Evolutionary conservation across 441 rosid species (phyloP).

Genomic region (Dalechampia spathulata): DNA sequence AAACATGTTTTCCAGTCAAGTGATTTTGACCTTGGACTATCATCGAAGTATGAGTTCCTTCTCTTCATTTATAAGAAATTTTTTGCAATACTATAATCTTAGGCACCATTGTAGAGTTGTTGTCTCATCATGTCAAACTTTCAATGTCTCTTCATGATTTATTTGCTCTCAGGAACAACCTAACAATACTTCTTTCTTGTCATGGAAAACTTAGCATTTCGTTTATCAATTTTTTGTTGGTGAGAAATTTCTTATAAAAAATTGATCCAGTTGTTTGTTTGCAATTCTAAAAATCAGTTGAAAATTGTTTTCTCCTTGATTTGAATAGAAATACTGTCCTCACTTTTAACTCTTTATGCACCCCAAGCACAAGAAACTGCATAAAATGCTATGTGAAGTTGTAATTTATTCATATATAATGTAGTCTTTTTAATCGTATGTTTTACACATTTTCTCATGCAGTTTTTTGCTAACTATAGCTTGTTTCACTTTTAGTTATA

Average conservation of each 20-base stretch:
- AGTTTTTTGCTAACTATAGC: not conserved
- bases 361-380: not conserved
- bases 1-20: slow-evolving; percentile 63
- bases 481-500: too few species aligned
- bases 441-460: not conserved
- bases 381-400: not conserved
- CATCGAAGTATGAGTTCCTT: slow-evolving; percentile 57
- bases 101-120: too few species aligned
- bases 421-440: not conserved
- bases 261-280: not conserved
- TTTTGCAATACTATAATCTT: too few species aligned
- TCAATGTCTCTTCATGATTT: too few species aligned
- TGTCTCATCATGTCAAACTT: too few species aligned
- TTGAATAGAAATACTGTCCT: not conserved
- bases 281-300: not conserved
- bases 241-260: too few species aligned
- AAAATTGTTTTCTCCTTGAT: not conserved
- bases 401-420: not conserved
- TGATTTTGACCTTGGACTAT: slow-evolving; percentile 70
- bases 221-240: too few species aligned
- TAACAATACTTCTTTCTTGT: too few species aligned
- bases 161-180: too few species aligned
- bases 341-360: not conserved
- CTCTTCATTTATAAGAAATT: too few species aligned
- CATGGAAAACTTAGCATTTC: too few species aligned